phyloP scores from a whole-genome alignment of 306 rosid genomes.

The Lithocarpus polystachyus region DNA sequence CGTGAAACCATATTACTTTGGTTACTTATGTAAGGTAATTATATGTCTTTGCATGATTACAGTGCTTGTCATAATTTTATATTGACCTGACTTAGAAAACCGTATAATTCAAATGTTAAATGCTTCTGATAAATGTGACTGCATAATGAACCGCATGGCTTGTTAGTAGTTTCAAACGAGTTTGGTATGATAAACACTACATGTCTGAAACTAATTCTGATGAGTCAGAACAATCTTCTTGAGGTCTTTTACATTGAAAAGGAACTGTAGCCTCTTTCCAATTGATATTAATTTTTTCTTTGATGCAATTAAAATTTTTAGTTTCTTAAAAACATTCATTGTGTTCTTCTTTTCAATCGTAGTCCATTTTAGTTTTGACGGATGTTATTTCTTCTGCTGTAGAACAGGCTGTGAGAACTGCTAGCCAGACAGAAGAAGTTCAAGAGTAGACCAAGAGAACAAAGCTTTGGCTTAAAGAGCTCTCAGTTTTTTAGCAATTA shows the following conservation, averaged over 20 bases:
- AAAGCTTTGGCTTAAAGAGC: slow-evolving; percentile 68
- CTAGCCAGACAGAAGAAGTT: slow-evolving; percentile 44
- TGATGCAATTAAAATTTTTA: neutral
- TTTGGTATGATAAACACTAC: neutral
- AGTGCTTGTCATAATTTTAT: neutral
- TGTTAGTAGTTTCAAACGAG: neutral
- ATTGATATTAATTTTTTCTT: neutral
- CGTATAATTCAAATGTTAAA: neutral
- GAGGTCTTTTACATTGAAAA: neutral
- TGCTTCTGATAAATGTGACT: neutral
- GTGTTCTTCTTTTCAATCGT: neutral
- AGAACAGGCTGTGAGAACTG: slow-evolving; percentile 45
- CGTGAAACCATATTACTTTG: neutral
- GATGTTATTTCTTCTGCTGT: slow-evolving; percentile 23
- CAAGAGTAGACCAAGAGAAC: slow-evolving; percentile 52
- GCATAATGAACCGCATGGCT: neutral
- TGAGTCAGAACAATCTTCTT: neutral
- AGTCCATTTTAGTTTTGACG: slow-evolving; percentile 19
- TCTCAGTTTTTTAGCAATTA: slow-evolving; percentile 52
- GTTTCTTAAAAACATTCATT: slow-evolving; percentile 1
- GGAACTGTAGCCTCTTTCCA: neutral
- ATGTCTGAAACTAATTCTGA: neutral
- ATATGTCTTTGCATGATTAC: neutral
- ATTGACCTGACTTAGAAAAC: neutral
- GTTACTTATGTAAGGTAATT: no score